Evolutionary conservation across 2,329 filamentous ascomycete species (phyloP), one percentile per base, ranked within the genome.

Genomic region (Clonostachys rosea): DNA sequence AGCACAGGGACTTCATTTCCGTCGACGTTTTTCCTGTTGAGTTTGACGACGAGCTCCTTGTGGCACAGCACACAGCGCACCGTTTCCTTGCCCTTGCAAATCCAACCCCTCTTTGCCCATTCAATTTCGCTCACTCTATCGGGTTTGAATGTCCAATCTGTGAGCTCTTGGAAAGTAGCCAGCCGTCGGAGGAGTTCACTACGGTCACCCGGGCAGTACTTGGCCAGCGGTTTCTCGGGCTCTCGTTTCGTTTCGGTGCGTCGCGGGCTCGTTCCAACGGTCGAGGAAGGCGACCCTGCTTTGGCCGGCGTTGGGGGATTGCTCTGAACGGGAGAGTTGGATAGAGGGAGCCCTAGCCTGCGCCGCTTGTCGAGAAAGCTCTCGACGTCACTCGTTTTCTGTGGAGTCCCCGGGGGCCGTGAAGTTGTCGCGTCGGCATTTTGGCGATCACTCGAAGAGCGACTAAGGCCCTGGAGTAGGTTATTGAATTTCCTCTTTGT

Each of bases 21-120:
- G 36, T 81, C 75, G 5, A 74, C 68, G 47, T 76, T 75, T 57
- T 78, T 81, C 47, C 76, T 75, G 57, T 80, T 84, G 34, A 95
- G 71, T 67, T 88, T 90, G 45, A 97, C 87, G 5, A 94, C 79
- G 39, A 96, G 75, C 56, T 95, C 88, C 57, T 87, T 86, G 60
- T 86, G 86, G 60, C 94, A 99, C 3, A 91, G 82, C 39, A 87
- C 84, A 63, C 94, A 99, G 16, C 84, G 82, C 14, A 97, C 89
- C 5, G 87, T 87, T 66, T 95, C 91, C 53, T 84, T 83, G 56
- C 86, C 86, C 42, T 87, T 83, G 58, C 92, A 96, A 5, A 86
- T 76, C 92, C 94, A 99, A 1, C 92, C 92, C 49, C 88, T 75
- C 71, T 92, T 96, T 1, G 91, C 91, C 94, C 94, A 99, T 63